A percentile compares a stretch with the other conserved stretches of the same genome.
phyloP scores from a whole-genome alignment of 2,329 filamentous ascomycete genomes.

The Thermothelomyces thermophilus region DNA sequence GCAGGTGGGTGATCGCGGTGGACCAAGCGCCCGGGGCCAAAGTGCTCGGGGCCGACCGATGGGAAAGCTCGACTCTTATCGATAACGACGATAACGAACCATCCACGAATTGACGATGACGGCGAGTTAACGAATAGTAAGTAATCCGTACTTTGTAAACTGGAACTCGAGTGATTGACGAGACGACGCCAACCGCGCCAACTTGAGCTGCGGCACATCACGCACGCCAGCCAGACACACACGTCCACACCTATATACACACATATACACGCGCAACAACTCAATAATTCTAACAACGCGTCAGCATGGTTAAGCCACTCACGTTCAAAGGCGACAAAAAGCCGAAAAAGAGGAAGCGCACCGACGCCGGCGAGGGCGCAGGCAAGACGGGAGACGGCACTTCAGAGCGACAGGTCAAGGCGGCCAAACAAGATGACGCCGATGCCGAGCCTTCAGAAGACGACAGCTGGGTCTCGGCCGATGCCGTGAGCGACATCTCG shows the following conservation, averaged over 20 bases:
- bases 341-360: conserved; percentile 81
- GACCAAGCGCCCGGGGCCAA: not conserved
- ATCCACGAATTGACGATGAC: too few relatives aligned
- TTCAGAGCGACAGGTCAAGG: conserved; percentile 30
- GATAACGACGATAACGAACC: conserved; percentile 10
- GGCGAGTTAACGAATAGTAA: too few relatives aligned
- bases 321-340: conserved; percentile 98
- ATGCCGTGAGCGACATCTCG: conserved; percentile 63
- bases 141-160: too few relatives aligned
- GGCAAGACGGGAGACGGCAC: conserved; percentile 35
- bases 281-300: not conserved
- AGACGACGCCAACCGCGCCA: too few relatives aligned
- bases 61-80: conserved; percentile 13
- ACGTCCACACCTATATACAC: too few relatives aligned
- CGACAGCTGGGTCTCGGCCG: conserved; percentile 88
- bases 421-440: conserved; percentile 32
- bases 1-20: conserved; percentile 10
- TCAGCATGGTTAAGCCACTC: conserved; percentile 77
- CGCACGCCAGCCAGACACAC: too few relatives aligned
- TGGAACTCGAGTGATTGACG: too few relatives aligned
- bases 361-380: conserved; percentile 45
- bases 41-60: not conserved
- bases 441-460: conserved; percentile 51
- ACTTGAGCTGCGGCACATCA: too few relatives aligned
- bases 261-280: too few relatives aligned